Conservation (phyloP, 2,329 filamentous ascomycete genomes). For the Verticillium tricorpus region DNA sequence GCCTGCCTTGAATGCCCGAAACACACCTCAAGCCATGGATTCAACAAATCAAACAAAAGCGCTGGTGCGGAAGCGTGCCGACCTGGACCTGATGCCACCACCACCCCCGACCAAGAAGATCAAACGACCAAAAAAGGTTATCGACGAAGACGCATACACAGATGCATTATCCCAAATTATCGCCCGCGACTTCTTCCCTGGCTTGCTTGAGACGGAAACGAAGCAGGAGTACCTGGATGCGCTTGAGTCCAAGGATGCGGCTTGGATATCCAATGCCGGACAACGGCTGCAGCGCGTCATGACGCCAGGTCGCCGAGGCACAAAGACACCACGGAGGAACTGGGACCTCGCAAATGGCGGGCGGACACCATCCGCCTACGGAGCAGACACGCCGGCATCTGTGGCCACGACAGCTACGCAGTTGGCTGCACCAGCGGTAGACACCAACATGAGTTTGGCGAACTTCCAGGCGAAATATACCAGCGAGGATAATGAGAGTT, state of each 20-base stretch:
- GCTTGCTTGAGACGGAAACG: slow-evolving; percentile 76
- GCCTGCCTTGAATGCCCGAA: neutral
- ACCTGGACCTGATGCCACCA: slow-evolving; percentile 77
- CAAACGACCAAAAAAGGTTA: slow-evolving; percentile 79
- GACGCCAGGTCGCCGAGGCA: slow-evolving; percentile 60
- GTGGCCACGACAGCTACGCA: slow-evolving; percentile 33
- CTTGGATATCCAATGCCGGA: slow-evolving; percentile 82
- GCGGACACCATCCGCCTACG: slow-evolving; percentile 62
- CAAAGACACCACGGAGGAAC: slow-evolving; percentile 17
- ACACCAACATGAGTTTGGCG: slow-evolving; percentile 75
- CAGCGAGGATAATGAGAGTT: slow-evolving; percentile 96
- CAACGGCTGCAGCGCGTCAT: slow-evolving; percentile 70
- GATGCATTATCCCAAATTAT: slow-evolving; percentile 90
- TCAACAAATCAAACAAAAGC: slow-evolving; percentile 41
- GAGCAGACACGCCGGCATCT: slow-evolving; percentile 69
- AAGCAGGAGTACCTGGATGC: slow-evolving; percentile 93
- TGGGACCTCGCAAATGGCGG: slow-evolving; percentile 24
- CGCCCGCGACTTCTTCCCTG: slow-evolving; percentile 93
- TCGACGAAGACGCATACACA: slow-evolving; percentile 93
- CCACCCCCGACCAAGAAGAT: slow-evolving; percentile 83
- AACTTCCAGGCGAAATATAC: slow-evolving; percentile 92
- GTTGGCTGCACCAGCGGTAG: slow-evolving; percentile 45
- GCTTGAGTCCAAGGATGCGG: slow-evolving; percentile 75
- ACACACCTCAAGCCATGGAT: slow-evolving; percentile 28
- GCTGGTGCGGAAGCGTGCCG: slow-evolving; percentile 63